Evolutionary conservation across 2,329 filamentous ascomycete genomes (phyloP).

Genomic region (Pseudocercospora cruenta): DNA sequence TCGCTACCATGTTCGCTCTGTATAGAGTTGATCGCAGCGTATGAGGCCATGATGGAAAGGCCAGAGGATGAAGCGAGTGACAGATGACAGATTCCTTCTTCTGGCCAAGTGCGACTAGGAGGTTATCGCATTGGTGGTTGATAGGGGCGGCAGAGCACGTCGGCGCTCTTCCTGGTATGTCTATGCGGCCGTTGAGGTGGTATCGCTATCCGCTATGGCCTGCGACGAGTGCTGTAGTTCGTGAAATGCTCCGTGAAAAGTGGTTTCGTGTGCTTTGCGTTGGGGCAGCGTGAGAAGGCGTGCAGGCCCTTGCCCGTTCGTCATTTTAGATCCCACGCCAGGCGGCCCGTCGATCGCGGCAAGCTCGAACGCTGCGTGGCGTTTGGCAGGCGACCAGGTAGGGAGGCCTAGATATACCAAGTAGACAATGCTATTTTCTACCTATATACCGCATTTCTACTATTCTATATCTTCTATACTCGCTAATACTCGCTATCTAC

Average conservation of each 20-base stretch:
- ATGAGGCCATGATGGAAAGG: conserved; percentile 46
- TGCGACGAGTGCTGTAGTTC: not conserved
- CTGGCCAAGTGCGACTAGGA: not conserved
- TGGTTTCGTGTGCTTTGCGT: not conserved
- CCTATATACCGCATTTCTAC: no score
- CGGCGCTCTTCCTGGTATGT: conserved; percentile 1
- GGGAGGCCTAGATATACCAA: no score
- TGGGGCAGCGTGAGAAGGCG: not conserved
- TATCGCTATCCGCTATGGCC: not conserved
- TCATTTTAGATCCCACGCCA: not conserved
- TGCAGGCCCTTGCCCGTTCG: not conserved
- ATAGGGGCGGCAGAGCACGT: conserved; percentile 1
- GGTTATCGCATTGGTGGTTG: conserved; percentile 1
- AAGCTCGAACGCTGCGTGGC: not conserved
- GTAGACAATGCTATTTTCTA: no score
- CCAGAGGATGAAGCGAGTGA: conserved; percentile 7
- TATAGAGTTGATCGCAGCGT: conserved; percentile 49
- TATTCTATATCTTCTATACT: no score
- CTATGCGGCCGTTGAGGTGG: not conserved
- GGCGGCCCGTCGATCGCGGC: not conserved
- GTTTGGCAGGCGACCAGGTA: not conserved
- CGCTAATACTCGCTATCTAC: no score
- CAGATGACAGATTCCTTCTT: conserved; percentile 7
- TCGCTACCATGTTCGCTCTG: conserved; percentile 42
- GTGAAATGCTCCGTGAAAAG: not conserved